Base-by-base conservation (phyloP, 2,329 filamentous ascomycete species). In the Pseudogymnoascus sp. region DNA sequence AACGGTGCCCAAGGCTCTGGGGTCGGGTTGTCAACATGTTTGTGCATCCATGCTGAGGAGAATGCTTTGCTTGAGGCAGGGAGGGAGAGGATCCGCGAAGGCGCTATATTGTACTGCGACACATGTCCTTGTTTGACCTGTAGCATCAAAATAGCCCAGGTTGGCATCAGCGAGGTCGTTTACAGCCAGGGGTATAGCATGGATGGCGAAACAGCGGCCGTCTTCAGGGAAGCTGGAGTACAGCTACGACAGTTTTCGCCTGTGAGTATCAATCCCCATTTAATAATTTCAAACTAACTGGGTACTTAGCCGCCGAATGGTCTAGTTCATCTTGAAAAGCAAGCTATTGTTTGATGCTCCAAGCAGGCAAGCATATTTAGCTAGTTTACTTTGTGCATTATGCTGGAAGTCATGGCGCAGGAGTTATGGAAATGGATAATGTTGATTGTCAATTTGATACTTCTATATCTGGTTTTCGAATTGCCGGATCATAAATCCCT, bases 21-120 rank as follows among this genome's bases (percentile, higher is more conserved):
- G 23, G 82, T 87, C 52, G 86, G 84, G 0, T 81, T 99, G 19
- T 86, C 87, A 4, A 96, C 93, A 5, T 99, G 94, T 72, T 82
- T 97, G 59, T 99, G 94, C 74, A 84, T 99, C n/a, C 94, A 99
- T 74, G 94, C 94, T 0, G 94, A 99, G 78, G 94, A 99, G 77
- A 99, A 99, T 74, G 94, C 94, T 1, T 81, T 99, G 63, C 81
- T 99, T 8, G 94, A 99, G 78, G 94, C 94, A 19, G 94, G 94
- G 0, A 82, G 94, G 69, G 94, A 97, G 75, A 82, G 94, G 63
- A 91, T 99, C 68, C 81, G 91, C 19, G 88, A 91, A 62, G 90
- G 87, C 4, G 85, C 90, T 38, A 89, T 91, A 59, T 78, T 99
- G 25, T 99, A 97, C 76, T 97, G 92, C 75, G 91, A 97, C 73